Evolutionary conservation across 805 yeast genomes (phyloP), one percentile per base, ranked within the genome.

Genomic region (Pichia cephalocereana): DNA sequence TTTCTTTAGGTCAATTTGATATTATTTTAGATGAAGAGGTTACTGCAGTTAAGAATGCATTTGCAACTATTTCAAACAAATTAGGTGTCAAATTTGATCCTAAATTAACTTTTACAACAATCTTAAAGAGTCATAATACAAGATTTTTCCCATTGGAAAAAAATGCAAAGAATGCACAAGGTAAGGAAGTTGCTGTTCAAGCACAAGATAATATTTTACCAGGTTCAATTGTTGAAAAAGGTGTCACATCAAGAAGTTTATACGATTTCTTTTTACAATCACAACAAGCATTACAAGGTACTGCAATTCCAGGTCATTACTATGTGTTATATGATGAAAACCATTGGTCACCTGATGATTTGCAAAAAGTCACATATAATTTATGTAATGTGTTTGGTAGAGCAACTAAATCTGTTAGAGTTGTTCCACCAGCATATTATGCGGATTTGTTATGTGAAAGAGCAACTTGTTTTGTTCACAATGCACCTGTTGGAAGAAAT

Each of bases 221-320:
- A 18, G 67, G 67, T 27, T 61, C 67, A 8, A 45, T 64, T 41
- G 57, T 63, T 51, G 68, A 64, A 48, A 55, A 58, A 26, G 65
- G 62, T 45, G 54, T 63, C 14, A 62, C 66, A 1, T 60, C 65
- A n/a, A 55, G 62, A 43, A 52, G 54, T 19, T 56, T 59, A 36
- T 64, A 57, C 43, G 67, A 63, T 46, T 63, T 63, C 47, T 63
- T 50, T 45, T 52, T 63, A 18, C 64, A 60, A 42, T 61, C 67
- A 9, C 67, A 63, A 47, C 61, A 60, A 44, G 66, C 67, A 9
- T 53, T 63, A 28, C 66, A 63, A 46, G 67, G 68, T 45, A 64
- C 68, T 17, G 65, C 65, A 15, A 56, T 63, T 38, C 67, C 67
- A 8, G 66, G 64, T 30, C 67, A 63, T 44, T 63, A 63, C 45